Evolutionary conservation across 306 rosid genomes (phyloP), one percentile per base, ranked within the genome.

Genomic region (Fragaria ananassa): DNA sequence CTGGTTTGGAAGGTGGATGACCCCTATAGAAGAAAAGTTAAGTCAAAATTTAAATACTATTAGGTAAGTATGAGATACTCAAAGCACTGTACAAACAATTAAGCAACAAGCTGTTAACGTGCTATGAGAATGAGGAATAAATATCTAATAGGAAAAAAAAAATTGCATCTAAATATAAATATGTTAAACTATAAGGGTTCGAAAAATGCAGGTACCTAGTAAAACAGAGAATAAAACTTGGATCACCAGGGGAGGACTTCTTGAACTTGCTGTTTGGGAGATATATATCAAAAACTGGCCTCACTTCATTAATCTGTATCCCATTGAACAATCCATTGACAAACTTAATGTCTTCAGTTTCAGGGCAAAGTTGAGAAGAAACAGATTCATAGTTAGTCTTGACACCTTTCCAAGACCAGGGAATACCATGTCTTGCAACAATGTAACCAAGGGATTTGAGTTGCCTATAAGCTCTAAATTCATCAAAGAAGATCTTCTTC

Each of bases 391-490:
- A 49, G 41, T 71, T 71, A 51, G 66, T 78, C 78, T 67, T 74
- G 41, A 41, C 58, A 80, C 76, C 78, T 86, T 90, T 94, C 74
- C 71, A 57, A 80, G 91, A 90, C 93, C 94, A 91, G 46, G 91
- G 76, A 64, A 88, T 82, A 31, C 81, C 88, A 60, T 88, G 91
- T 61, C 78, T 82, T 67, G 81, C 83, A 77, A 90, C 78, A 69
- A 91, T 86, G 79, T 87, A 91, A 74, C 97, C 97, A 31, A 93
- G 94, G 65, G 88, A 81, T 65, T 91, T 90, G 78, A 91, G 90
- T 80, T 91, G 88, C 85, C 79, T 87, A 82, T 88, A 94, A 47
- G 87, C 96, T 83, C 89, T 93, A 90, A 90, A 91, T 74, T 85
- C 79, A 82, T 86, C 97, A 96, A 89, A 87, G 76, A 80, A 71